phyloP scores from a whole-genome alignment of 345 rosid species.

The Diplotaxis tenuifolia region DNA sequence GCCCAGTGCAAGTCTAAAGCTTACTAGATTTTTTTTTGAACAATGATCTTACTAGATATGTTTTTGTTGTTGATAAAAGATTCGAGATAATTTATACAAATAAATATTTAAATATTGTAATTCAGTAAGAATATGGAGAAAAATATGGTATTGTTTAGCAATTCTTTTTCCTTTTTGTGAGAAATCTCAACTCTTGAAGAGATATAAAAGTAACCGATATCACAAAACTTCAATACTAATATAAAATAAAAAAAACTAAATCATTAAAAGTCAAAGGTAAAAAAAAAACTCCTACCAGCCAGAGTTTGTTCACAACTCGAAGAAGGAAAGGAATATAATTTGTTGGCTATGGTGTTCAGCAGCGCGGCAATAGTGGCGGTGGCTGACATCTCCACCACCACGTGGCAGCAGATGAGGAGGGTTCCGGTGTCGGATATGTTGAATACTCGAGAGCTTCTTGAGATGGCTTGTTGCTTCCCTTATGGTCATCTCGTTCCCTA shows the following conservation, averaged over 20 bases:
- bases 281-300: background rate
- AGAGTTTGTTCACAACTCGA: background rate
- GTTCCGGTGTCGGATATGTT: slow-evolving; percentile 43
- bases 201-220: background rate
- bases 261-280: background rate
- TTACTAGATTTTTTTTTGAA: too few species aligned
- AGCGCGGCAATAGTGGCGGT: slow-evolving; percentile 41
- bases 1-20: too few species aligned
- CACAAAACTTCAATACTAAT: background rate
- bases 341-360: slow-evolving; percentile 53
- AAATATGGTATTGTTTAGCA: background rate
- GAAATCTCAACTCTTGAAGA: background rate
- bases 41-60: too few species aligned
- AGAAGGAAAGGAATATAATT: background rate
- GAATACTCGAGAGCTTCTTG: slow-evolving; percentile 51
- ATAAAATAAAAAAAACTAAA: slow-evolving; percentile 5
- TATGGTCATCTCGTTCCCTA: slow-evolving; percentile 53
- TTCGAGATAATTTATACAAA: background rate
- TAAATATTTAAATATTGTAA: background rate
- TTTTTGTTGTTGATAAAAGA: background rate
- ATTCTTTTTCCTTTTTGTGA: background rate
- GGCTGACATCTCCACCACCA: slow-evolving; percentile 49
- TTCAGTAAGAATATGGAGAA: background rate
- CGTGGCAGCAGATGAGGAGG: slow-evolving; percentile 50
- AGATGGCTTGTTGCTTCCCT: slow-evolving; percentile 68